These are phyloP conservation scores for Fraxinus platypoda DNA, from an alignment of 305 asterid genomes.

Conservation along the genomic window DNA sequence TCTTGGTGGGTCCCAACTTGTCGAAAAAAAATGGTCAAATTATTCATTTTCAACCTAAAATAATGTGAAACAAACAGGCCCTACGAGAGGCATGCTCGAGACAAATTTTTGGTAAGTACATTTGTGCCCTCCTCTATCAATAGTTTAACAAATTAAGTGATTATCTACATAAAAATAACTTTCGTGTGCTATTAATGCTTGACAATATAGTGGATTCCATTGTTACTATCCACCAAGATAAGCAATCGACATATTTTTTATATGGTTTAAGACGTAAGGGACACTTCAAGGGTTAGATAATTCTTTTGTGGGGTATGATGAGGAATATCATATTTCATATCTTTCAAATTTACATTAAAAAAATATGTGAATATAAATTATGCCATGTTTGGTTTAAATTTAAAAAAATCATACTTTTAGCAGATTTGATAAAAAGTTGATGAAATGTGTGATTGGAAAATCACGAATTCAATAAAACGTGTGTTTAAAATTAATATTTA, in stretches of 20 bases:
- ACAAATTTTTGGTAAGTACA: background rate
- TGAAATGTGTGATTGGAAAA: background rate
- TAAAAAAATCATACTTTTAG: no score
- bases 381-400: background rate
- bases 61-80: background rate
- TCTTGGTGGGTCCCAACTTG: no score
- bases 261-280: background rate
- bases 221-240: slow-evolving; percentile 19
- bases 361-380: background rate
- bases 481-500: background rate
- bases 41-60: no score
- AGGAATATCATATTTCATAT: background rate
- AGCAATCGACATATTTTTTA: background rate
- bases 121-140: background rate
- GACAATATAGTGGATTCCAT: slow-evolving; percentile 28
- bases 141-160: background rate
- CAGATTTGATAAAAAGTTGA: no score
- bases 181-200: background rate
- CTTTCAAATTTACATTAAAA: background rate
- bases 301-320: background rate
- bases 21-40: no score
- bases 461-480: background rate
- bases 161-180: background rate
- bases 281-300: background rate
- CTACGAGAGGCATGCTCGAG: background rate